Conservation (phyloP, 441 rosid genomes). For the Macaranga tanarius region DNA sequence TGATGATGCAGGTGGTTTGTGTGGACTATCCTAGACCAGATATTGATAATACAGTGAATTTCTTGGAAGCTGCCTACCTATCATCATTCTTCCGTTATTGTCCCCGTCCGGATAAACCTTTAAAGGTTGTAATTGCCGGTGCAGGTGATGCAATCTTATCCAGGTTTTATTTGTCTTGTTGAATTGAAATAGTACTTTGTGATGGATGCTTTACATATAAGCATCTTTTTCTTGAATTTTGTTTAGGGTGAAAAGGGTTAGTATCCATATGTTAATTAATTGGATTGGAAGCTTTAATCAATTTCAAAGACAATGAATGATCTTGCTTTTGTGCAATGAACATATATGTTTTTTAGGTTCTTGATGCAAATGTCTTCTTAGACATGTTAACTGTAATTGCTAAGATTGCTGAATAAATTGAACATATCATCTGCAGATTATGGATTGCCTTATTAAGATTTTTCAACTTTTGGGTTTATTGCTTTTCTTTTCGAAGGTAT, state of each 20-base stretch:
- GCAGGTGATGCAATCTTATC: constrained; percentile 49
- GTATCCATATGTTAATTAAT: not conserved
- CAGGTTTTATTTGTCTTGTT: not conserved
- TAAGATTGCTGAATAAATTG: not conserved
- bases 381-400: not conserved
- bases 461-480: not conserved
- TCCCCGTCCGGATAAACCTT: constrained; percentile 65
- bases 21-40: constrained; percentile 88
- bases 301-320: not conserved
- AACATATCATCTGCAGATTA: not conserved
- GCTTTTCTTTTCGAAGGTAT: not conserved
- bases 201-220: not conserved
- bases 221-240: not conserved
- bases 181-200: not conserved
- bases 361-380: not conserved
- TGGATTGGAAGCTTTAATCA: not conserved
- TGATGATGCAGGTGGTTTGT: constrained; percentile 59
- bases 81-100: constrained; percentile 68
- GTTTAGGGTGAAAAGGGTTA: not conserved
- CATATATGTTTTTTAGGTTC: not conserved
- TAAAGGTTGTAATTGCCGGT: constrained; percentile 86
- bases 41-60: constrained; percentile 67
- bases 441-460: not conserved
- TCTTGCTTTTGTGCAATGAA: not conserved
- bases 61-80: constrained; percentile 82